A percentile compares a stretch with the other conserved stretches of the same genome.
Evolutionary conservation across 495 filamentous ascomycete genomes (phyloP).

Genomic region (Talaromyces adpressus): DNA sequence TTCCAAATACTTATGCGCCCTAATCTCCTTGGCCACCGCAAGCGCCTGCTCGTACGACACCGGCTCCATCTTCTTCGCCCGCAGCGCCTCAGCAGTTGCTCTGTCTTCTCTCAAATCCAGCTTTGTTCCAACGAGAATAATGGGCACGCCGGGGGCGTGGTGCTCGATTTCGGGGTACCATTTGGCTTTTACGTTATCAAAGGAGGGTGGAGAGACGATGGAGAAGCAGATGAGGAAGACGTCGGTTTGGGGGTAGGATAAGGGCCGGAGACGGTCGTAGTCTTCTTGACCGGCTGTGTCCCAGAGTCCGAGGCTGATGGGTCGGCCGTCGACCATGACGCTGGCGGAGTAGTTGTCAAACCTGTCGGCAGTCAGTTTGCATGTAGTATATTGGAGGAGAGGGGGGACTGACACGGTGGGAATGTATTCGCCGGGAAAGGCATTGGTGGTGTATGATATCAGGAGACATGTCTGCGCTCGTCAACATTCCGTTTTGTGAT

Average conservation of each 20-base stretch:
- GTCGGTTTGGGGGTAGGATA: conserved; percentile 96
- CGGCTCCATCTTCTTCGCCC: conserved; percentile 82
- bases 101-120: conserved; percentile 89
- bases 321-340: conserved; percentile 97
- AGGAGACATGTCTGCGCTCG: conserved; percentile 83
- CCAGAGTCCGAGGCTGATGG: conserved; percentile 94
- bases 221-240: conserved; percentile 99
- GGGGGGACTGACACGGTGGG: conserved; percentile 79
- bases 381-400: not conserved
- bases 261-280: conserved; percentile 90
- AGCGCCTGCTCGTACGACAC: conserved; percentile 86
- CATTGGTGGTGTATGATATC: conserved; percentile 98
- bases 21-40: conserved; percentile 81
- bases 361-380: conserved; percentile 44
- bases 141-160: conserved; percentile 89
- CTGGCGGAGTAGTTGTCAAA: conserved; percentile 99
- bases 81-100: conserved; percentile 67
- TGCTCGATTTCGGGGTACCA: conserved; percentile 98
- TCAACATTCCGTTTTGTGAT: conserved; percentile 7
- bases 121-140: conserved; percentile 97
- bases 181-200: conserved; percentile 97
- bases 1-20: conserved; percentile 90
- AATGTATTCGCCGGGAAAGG: conserved; percentile 98
- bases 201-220: conserved; percentile 93
- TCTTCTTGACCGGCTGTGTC: conserved; percentile 99